Base-by-base conservation (phyloP, 2,329 filamentous ascomycete species). In the Teratosphaeria gauchensis region DNA sequence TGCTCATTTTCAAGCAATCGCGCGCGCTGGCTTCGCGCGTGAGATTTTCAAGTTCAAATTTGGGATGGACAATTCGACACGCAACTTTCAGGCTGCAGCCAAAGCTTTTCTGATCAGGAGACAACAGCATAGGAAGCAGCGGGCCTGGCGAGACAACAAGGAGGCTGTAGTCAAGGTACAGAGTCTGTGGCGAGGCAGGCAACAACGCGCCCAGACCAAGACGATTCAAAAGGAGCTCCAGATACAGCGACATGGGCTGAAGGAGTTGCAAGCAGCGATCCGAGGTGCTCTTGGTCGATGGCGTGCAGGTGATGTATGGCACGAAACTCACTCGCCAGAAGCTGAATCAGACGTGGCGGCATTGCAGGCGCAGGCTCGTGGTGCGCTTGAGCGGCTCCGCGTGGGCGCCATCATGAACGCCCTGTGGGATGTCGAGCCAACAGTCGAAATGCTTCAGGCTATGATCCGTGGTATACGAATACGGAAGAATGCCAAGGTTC, bases 21-120 rank as follows among this genome's bases (percentile, higher is more conserved):
- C 97, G 58, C 85, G 94, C 60, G 95, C 91, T 56, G 90, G 95
- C 67, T 96, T 90, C 75, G 83, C 89, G 1, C 82, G 92, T 53
- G 90, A 96, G 71, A 83, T 97, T 59, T 83, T 87, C 64, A 83
- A 84, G 61, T 96, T 96, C 74, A 84, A 89, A 54, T 77, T 94
- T 59, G 84, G 86, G 64, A 96, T 96, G 92, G 83, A 84, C 58
- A 82, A 77, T 21, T 96, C 95, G 69, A 89, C 92, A 2, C 78
- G 88, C 31, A 80, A 84, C 61, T 80, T 96, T 19, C 94, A 99
- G 73, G 91, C 90, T 62, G 81, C 84, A 5, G 83, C 84, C 3
- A 85, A 92, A 54, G 92, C 90, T 3, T 88, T 88, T 70, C 76
- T 96, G 46, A 80, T 86, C 28, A 84, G 94, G 61, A 81, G 78